phyloP scores from a whole-genome alignment of 2,329 filamentous ascomycete species.

The Dendrostoma leiphaemia region DNA sequence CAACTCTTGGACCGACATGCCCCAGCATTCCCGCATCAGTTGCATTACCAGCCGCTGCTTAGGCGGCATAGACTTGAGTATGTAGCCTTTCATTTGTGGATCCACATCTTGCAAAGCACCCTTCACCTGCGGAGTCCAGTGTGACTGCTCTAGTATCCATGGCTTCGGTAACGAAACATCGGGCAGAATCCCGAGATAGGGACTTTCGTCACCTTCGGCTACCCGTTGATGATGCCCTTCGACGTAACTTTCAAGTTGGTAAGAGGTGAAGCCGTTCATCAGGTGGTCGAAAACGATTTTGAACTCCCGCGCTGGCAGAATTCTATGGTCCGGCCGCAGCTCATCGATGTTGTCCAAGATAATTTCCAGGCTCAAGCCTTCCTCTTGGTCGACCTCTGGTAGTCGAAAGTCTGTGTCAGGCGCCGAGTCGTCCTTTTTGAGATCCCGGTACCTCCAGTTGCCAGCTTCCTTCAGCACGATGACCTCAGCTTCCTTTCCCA shows the following conservation, averaged over 20 bases:
- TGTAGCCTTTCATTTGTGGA: constrained; percentile 28
- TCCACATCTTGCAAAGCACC: constrained; percentile 20
- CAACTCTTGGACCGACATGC: constrained; percentile 45
- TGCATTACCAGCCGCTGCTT: constrained; percentile 42
- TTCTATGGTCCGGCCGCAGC: constrained; percentile 41
- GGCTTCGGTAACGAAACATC: constrained; percentile 8
- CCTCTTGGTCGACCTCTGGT: constrained; percentile 21
- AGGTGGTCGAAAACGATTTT: constrained; percentile 37
- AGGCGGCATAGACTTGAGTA: constrained; percentile 24
- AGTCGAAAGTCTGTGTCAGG: neutral
- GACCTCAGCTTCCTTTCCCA: constrained; percentile 41
- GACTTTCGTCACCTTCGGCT: constrained; percentile 11
- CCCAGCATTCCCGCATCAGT: constrained; percentile 50
- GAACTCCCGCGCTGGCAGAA: constrained; percentile 40
- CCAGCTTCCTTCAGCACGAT: constrained; percentile 45
- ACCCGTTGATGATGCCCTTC: constrained; percentile 2
- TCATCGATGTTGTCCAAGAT: constrained; percentile 46
- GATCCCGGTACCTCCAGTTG: constrained; percentile 9
- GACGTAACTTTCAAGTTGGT: constrained; percentile 44
- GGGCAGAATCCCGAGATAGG: neutral
- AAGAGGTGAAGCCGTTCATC: constrained; percentile 42
- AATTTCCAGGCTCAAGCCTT: constrained; percentile 30
- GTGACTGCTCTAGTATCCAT: constrained; percentile 41
- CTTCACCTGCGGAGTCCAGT: constrained; percentile 39
- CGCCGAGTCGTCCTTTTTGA: neutral